Conservation (phyloP, 2,329 filamentous ascomycete genomes). For the Dactylellina sp. region DNA sequence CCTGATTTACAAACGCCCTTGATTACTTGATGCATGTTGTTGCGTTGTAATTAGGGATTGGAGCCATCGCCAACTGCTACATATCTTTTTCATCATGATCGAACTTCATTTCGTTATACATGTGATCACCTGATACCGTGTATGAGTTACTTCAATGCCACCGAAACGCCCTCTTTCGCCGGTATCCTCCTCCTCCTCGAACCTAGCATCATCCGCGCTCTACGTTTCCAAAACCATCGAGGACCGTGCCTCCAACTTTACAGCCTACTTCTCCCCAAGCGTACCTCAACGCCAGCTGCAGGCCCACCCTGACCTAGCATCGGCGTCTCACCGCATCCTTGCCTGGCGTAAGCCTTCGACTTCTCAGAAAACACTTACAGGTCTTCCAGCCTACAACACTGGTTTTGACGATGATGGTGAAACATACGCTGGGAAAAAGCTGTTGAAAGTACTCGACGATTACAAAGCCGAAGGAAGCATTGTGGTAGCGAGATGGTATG, state of each 20-base stretch:
- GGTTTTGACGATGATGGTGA: constrained; percentile 70
- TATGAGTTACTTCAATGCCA: constrained; percentile 29
- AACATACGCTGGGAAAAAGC: constrained; percentile 67
- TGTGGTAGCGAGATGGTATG: constrained; percentile 70
- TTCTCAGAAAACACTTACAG: constrained; percentile 65
- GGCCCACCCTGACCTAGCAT: constrained; percentile 64
- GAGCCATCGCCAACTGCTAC: neutral
- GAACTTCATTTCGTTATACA: constrained; percentile 60
- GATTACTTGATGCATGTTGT: too few species aligned
- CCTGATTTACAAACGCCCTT: too few species aligned
- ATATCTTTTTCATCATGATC: constrained; percentile 30
- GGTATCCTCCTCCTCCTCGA: constrained; percentile 21
- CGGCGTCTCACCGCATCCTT: constrained; percentile 68
- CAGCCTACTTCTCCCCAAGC: constrained; percentile 67
- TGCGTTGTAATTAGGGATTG: neutral
- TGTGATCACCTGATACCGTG: constrained; percentile 59
- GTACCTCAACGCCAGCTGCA: constrained; percentile 65
- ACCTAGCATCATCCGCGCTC: constrained; percentile 60
- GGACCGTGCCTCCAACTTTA: constrained; percentile 69
- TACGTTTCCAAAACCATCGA: constrained; percentile 66
- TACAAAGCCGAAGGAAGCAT: constrained; percentile 66
- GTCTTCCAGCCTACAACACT: constrained; percentile 64
- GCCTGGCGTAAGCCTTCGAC: constrained; percentile 67
- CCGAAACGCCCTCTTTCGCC: constrained; percentile 56
- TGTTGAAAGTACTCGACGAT: constrained; percentile 66